Evolutionary conservation across 2,329 filamentous ascomycete genomes (phyloP).

Genomic region (Fusarium transvaalense): DNA sequence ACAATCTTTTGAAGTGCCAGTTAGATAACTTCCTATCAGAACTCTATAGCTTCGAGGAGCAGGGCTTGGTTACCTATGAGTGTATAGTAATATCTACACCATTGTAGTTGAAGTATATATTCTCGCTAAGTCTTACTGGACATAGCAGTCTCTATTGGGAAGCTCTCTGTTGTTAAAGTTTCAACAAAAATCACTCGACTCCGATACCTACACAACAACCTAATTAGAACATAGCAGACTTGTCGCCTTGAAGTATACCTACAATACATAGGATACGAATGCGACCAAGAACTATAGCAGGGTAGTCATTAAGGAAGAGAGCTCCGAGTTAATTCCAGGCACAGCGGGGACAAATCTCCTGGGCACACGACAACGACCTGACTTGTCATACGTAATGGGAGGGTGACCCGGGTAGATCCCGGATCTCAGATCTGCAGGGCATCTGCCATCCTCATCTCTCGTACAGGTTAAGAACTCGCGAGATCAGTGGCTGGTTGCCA

Average conservation of each 20-base stretch:
- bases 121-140: too few relatives aligned
- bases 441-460: not conserved
- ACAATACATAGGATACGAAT: not conserved
- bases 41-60: not conserved
- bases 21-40: not conserved
- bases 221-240: not conserved
- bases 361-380: not conserved
- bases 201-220: too few relatives aligned
- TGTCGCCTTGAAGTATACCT: not conserved
- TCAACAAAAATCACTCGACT: too few relatives aligned
- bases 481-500: not conserved
- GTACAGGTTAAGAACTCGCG: not conserved
- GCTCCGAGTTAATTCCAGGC: not conserved
- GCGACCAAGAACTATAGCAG: not conserved
- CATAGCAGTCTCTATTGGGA: too few relatives aligned
- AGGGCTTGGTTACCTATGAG: not conserved
- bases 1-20: not conserved
- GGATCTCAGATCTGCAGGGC: constrained; percentile 1
- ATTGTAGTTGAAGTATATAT: not conserved
- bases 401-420: not conserved
- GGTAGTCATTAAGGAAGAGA: not conserved
- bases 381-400: constrained; percentile 9
- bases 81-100: not conserved
- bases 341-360: not conserved
- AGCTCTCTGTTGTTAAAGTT: too few relatives aligned